phyloP scores from a whole-genome alignment of 1,284 basidiomycete genomes.

The Austroboletus sp. region DNA sequence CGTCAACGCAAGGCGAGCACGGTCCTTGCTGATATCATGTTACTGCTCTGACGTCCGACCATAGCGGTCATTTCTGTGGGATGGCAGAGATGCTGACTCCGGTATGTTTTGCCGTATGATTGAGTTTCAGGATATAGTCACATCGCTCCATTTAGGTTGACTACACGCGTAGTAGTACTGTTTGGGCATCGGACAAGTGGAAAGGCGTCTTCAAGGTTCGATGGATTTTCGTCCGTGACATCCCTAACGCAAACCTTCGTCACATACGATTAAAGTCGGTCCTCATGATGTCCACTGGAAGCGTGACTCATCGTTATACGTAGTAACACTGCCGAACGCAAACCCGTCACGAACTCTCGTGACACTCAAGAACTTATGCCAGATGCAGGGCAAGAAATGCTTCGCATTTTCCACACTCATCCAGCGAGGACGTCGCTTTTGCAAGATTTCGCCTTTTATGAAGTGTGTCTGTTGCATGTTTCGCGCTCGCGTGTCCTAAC shows the following conservation, averaged over 20 bases:
- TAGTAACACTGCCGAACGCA: constrained; percentile 92
- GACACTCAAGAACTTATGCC: constrained; percentile 89
- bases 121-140: background rate
- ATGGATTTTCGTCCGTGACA: constrained; percentile 93
- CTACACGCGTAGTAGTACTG: constrained; percentile 79
- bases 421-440: constrained; percentile 85
- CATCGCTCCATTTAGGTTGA: constrained; percentile 48
- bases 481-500: constrained; percentile 6
- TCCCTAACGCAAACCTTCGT: constrained; percentile 78
- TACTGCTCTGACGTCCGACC: constrained; percentile 4
- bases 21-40: background rate
- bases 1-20: constrained; percentile 74
- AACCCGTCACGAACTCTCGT: constrained; percentile 90
- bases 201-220: constrained; percentile 93
- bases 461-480: constrained; percentile 44
- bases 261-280: constrained; percentile 78
- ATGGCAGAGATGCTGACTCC: constrained; percentile 94
- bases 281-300: constrained; percentile 2
- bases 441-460: constrained; percentile 91
- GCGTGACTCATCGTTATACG: constrained; percentile 22
- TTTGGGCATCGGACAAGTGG: constrained; percentile 98
- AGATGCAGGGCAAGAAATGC: constrained; percentile 90
- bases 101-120: constrained; percentile 35
- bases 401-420: constrained; percentile 87
- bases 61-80: constrained; percentile 89